phyloP scores from a whole-genome alignment of 495 filamentous ascomycete species.

The Cladorrhinum samala region DNA sequence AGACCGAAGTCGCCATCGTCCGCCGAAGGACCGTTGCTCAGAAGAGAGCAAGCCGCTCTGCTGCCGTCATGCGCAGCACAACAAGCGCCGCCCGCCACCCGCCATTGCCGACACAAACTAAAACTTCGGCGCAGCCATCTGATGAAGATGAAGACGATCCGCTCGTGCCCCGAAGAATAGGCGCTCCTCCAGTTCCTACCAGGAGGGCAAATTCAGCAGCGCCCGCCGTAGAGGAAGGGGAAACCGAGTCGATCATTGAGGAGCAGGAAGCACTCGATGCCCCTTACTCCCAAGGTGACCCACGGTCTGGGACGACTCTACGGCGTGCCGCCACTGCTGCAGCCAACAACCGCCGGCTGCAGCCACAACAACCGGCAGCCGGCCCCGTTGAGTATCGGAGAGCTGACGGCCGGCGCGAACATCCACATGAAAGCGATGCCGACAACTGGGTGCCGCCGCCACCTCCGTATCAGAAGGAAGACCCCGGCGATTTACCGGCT shows the following conservation, averaged over 20 bases:
- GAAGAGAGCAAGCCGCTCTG: conserved; percentile 35
- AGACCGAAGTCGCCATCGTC: conserved; percentile 75
- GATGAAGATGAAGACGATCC: conserved; percentile 37
- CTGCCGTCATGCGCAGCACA: conserved; percentile 30
- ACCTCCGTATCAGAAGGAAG: conserved; percentile 73
- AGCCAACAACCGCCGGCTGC: conserved; percentile 58
- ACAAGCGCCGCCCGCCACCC: conserved; percentile 23
- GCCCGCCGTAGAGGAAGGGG: conserved; percentile 22
- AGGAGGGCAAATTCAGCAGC: conserved; percentile 13
- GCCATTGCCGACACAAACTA: conserved; percentile 18
- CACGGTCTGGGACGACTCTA: conserved; percentile 68
- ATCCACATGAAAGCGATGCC: conserved; percentile 83
- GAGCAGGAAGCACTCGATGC: conserved; percentile 55
- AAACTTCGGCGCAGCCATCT: conserved; percentile 2
- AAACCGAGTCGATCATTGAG: conserved; percentile 36
- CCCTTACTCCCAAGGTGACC: conserved; percentile 73
- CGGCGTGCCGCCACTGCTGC: conserved; percentile 74
- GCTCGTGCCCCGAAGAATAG: conserved; percentile 35
- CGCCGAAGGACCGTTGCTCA: conserved; percentile 66
- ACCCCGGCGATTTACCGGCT: conserved; percentile 49
- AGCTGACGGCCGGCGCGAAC: conserved; percentile 58
- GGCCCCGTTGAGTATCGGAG: conserved; percentile 44
- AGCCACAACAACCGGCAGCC: conserved; percentile 40
- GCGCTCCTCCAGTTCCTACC: conserved; percentile 8
- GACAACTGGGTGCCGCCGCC: conserved; percentile 92